Conservation (phyloP, 192 early-diverging fungal genomes). For the Backusella liffmaniae region DNA sequence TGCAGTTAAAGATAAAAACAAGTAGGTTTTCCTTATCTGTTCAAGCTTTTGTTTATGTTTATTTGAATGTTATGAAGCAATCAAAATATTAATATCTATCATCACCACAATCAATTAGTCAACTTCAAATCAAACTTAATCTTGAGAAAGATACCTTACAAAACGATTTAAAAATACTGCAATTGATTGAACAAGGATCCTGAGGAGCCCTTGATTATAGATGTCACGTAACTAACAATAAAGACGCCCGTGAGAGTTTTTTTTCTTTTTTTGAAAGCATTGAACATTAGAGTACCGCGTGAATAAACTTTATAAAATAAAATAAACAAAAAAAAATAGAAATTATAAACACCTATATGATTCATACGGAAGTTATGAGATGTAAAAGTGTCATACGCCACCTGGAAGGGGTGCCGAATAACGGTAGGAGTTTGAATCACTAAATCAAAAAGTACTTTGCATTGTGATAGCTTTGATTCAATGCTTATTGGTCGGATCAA, state of each 20-base stretch:
- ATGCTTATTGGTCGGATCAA: neutral
- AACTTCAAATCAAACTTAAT: slow-evolving; percentile 7
- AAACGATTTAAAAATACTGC: slow-evolving; percentile 10
- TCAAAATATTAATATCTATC: neutral
- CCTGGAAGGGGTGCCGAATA: slow-evolving; percentile 6
- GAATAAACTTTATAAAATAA: neutral
- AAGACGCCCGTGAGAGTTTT: neutral
- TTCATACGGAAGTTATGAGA: neutral
- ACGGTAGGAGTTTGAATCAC: slow-evolving; percentile 2
- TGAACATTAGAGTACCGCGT: neutral
- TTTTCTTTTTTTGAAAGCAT: neutral
- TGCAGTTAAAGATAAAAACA: slow-evolving; percentile 35
- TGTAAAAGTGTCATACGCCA: slow-evolving; percentile 1
- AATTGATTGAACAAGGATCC: neutral
- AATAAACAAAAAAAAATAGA: neutral
- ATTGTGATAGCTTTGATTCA: neutral
- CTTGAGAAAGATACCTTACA: slow-evolving; percentile 18
- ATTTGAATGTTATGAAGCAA: neutral
- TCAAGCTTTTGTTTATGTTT: neutral
- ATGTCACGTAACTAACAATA: neutral
- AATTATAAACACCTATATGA: neutral
- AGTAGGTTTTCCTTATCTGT: slow-evolving; percentile 26
- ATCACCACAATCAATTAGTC: neutral
- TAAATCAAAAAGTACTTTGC: neutral
- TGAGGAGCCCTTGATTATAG: neutral